Evolutionary conservation across 2,329 filamentous ascomycete genomes (phyloP).

Genomic region (Colletotrichum sublineola): DNA sequence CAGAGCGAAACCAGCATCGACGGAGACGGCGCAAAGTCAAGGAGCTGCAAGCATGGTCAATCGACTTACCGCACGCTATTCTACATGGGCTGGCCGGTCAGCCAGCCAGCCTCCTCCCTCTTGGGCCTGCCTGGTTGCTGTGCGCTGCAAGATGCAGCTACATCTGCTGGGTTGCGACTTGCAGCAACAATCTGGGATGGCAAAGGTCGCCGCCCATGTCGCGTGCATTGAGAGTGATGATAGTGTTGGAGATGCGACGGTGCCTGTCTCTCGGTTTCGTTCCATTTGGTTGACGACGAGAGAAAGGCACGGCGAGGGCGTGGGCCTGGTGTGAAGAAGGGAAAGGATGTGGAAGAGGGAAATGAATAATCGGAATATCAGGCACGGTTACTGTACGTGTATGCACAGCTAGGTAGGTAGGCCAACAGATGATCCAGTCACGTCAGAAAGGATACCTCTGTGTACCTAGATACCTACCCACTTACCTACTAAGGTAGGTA

Average conservation of each 20-base stretch:
- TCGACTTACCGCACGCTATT: conserved; percentile 3
- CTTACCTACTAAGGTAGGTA: neutral
- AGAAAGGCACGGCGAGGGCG: neutral
- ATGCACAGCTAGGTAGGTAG: neutral
- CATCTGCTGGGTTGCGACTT: conserved; percentile 21
- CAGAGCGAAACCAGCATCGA: neutral
- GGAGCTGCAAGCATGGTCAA: neutral
- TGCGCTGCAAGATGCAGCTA: conserved; percentile 26
- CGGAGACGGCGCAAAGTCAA: conserved; percentile 5
- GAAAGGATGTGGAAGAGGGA: neutral
- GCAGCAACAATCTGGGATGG: conserved; percentile 1
- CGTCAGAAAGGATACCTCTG: neutral
- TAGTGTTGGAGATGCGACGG: neutral
- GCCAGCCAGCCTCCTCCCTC: neutral
- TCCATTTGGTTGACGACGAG: neutral
- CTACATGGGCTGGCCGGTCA: neutral
- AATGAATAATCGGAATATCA: neutral
- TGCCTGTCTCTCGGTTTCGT: neutral
- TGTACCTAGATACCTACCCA: neutral
- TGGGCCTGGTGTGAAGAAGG: neutral
- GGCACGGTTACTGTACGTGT: neutral
- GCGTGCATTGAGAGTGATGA: neutral
- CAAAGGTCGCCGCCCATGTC: neutral
- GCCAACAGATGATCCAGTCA: neutral
- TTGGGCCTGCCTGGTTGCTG: conserved; percentile 25